phyloP scores from a whole-genome alignment of 2,329 filamentous ascomycete species.

The Fusarium anthophilum region DNA sequence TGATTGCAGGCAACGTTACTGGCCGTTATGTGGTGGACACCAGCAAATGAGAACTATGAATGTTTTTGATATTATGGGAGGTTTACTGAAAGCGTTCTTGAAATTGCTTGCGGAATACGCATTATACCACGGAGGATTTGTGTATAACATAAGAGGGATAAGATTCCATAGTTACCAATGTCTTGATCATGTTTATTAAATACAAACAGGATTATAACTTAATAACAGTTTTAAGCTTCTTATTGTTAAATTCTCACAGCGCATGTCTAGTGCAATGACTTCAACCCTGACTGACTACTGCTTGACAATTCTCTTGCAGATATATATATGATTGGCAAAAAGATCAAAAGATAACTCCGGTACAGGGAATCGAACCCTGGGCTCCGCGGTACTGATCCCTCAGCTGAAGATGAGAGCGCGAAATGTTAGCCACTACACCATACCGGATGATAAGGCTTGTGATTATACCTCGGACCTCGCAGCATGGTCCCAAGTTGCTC shows the following conservation, averaged over 20 bases:
- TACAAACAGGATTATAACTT: neutral
- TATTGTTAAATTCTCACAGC: too few species aligned
- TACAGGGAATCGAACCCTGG: conserved; percentile 44
- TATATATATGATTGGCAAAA: neutral
- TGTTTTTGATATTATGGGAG: neutral
- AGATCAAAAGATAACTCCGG: conserved; percentile 22
- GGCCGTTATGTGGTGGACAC: conserved; percentile 81
- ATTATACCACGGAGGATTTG: neutral
- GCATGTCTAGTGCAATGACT: neutral
- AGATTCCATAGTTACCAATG: too few species aligned
- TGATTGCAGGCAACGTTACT: conserved; percentile 72
- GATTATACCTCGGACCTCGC: accelerated
- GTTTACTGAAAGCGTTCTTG: neutral
- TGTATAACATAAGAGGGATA: neutral
- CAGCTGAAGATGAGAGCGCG: conserved; percentile 42
- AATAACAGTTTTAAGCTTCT: too few species aligned
- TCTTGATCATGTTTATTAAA: neutral
- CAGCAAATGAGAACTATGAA: conserved; percentile 55
- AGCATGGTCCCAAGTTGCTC: neutral
- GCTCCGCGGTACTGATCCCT: conserved; percentile 35
- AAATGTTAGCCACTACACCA: conserved; percentile 50
- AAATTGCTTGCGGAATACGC: neutral
- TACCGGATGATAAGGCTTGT: conserved; percentile 34
- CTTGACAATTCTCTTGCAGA: accelerated
- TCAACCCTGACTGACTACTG: neutral